A percentile compares a stretch with the other conserved stretches of the same genome.
Evolutionary conservation across 768 basidiomycete species (phyloP).

Genomic region (Leccinellum luteum): DNA sequence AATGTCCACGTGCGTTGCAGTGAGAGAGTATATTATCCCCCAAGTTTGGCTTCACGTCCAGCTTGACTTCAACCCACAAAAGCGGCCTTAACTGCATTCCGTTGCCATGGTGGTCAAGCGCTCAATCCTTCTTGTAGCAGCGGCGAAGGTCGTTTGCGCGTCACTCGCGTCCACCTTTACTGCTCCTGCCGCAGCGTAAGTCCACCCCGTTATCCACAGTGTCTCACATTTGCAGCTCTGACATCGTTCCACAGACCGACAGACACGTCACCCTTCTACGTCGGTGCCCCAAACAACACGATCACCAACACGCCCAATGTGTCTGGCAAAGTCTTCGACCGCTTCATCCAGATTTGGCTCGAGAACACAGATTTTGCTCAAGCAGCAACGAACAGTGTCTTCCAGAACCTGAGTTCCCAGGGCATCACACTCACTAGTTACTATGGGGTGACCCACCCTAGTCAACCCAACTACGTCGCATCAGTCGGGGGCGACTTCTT

Average conservation of each 20-base stretch:
- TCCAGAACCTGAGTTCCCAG: constrained; percentile 42
- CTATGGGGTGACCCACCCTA: constrained; percentile 54
- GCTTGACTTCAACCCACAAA: not conserved
- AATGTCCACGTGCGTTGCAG: constrained; percentile 6
- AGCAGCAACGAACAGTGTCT: constrained; percentile 27
- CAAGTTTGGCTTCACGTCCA: not conserved
- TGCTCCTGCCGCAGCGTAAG: constrained; percentile 29
- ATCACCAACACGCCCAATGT: constrained; percentile 39
- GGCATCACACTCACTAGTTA: constrained; percentile 48
- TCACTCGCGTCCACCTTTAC: constrained; percentile 27
- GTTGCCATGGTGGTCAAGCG: constrained; percentile 15
- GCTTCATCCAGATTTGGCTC: constrained; percentile 57
- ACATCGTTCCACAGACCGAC: constrained; percentile 23
- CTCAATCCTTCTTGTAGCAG: constrained; percentile 14
- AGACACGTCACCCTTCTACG: constrained; percentile 37
- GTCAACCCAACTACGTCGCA: constrained; percentile 58
- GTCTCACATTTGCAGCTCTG: not conserved
- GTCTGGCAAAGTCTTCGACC: constrained; percentile 42
- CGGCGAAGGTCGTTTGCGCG: constrained; percentile 20
- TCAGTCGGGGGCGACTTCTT: constrained; percentile 52
- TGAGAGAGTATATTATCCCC: constrained; percentile 10
- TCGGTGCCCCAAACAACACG: constrained; percentile 41
- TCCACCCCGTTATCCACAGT: not conserved
- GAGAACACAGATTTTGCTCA: constrained; percentile 57
- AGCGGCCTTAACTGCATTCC: not conserved